Evolutionary conservation across 352 stramenopile species (phyloP).

Genomic region (Pythium brassicae): DNA sequence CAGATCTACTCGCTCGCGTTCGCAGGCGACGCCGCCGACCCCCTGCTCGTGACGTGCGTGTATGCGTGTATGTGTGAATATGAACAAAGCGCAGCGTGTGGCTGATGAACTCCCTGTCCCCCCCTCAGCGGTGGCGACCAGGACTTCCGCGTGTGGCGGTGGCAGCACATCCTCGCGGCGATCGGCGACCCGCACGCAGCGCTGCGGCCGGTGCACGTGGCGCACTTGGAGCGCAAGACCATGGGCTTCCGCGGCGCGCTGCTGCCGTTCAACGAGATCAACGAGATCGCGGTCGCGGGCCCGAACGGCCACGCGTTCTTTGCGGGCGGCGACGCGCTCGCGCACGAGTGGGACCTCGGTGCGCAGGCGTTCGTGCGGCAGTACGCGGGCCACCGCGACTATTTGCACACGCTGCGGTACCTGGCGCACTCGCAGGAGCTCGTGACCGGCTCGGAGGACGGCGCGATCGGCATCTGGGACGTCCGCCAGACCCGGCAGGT

Average conservation of each 20-base stretch:
- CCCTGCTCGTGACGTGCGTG: conserved; percentile 57
- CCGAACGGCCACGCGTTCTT: conserved; percentile 37
- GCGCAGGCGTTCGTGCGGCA: conserved; percentile 48
- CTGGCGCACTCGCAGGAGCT: conserved; percentile 68
- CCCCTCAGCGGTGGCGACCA: conserved; percentile 57
- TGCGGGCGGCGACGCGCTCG: conserved; percentile 52
- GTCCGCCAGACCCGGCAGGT: conserved; percentile 42
- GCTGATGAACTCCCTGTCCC: not conserved
- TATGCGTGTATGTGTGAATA: too few relatives aligned
- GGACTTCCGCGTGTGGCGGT: conserved; percentile 75
- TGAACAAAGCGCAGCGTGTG: too few relatives aligned
- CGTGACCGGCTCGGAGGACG: conserved; percentile 66
- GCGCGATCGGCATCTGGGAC: conserved; percentile 73
- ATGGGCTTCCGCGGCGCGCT: conserved; percentile 58
- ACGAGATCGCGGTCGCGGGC: conserved; percentile 43
- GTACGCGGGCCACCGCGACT: conserved; percentile 55
- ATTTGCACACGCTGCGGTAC: conserved; percentile 60
- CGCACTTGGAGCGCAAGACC: conserved; percentile 45
- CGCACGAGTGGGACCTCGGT: conserved; percentile 57
- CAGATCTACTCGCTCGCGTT: conserved; percentile 77
- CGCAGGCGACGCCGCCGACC: conserved; percentile 42
- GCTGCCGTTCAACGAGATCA: conserved; percentile 59
- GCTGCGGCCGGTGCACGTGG: conserved; percentile 40
- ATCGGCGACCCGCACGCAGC: conserved; percentile 19
- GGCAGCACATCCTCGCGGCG: conserved; percentile 51